These are phyloP conservation scores for Microcyclospora tardicrescens DNA, from an alignment of 2,329 filamentous ascomycete genomes.

Conservation along the genomic window DNA sequence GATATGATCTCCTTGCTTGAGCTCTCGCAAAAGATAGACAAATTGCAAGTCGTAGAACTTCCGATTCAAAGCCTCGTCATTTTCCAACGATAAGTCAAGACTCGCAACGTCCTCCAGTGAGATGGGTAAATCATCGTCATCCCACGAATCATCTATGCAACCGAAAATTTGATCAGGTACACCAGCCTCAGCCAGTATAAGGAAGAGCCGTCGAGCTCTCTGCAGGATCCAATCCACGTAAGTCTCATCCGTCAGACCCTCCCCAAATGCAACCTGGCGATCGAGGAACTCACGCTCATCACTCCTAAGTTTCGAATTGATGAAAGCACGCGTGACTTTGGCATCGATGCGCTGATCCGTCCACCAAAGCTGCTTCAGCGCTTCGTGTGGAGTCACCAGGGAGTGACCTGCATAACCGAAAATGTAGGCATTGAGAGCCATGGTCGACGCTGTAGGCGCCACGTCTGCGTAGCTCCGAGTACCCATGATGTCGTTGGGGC, in stretches of 20 bases:
- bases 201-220: constrained; percentile 56
- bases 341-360: constrained; percentile 55
- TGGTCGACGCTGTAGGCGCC: constrained; percentile 23
- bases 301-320: constrained; percentile 50
- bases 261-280: constrained; percentile 52
- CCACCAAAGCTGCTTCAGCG: constrained; percentile 52
- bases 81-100: constrained; percentile 46
- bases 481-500: constrained; percentile 15
- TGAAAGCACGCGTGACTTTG: constrained; percentile 55
- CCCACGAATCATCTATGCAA: constrained; percentile 63
- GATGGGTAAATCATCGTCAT: constrained; percentile 62
- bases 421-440: constrained; percentile 37
- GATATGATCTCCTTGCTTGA: constrained; percentile 48
- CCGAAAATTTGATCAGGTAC: constrained; percentile 63
- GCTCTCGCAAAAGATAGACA: constrained; percentile 51
- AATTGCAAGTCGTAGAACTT: constrained; percentile 61
- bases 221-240: constrained; percentile 68
- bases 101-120: constrained; percentile 51
- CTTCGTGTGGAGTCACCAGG: constrained; percentile 35
- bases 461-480: constrained; percentile 23
- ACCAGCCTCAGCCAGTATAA: constrained; percentile 57
- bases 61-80: constrained; percentile 51
- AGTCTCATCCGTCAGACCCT: constrained; percentile 55
- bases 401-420: constrained; percentile 39
- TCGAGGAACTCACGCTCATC: constrained; percentile 52